phyloP scores from a whole-genome alignment of 2,329 filamentous ascomycete genomes.

The Fusarium protoensiforme region DNA sequence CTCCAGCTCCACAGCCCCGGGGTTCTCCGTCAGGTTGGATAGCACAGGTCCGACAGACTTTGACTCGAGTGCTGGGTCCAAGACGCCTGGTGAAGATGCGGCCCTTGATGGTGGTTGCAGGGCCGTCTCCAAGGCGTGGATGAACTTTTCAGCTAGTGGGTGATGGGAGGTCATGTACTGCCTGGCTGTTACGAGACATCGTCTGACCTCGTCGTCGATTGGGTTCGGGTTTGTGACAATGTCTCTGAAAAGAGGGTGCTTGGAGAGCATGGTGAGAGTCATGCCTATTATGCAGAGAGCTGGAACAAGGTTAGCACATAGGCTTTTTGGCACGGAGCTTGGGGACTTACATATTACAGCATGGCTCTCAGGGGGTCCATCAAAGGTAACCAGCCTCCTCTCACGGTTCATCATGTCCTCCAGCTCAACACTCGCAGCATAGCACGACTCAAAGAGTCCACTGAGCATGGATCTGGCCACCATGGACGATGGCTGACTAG shows the following conservation, averaged over 20 bases:
- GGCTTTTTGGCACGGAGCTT: background rate
- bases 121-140: slow-evolving; percentile 26
- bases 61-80: slow-evolving; percentile 37
- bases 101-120: slow-evolving; percentile 29
- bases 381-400: slow-evolving; percentile 30
- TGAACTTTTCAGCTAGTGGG: slow-evolving; percentile 27
- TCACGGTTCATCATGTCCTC: slow-evolving; percentile 37
- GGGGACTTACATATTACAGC: slow-evolving; percentile 34
- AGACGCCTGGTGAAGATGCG: slow-evolving; percentile 10
- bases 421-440: slow-evolving; percentile 37
- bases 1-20: slow-evolving; percentile 29
- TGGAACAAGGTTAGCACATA: slow-evolving; percentile 13
- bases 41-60: slow-evolving; percentile 11
- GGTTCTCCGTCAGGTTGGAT: slow-evolving; percentile 12
- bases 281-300: slow-evolving; percentile 39
- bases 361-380: slow-evolving; percentile 36
- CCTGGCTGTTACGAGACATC: slow-evolving; percentile 37
- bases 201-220: slow-evolving; percentile 30
- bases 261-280: slow-evolving; percentile 37
- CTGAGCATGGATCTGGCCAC: slow-evolving; percentile 33
- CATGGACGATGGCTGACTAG: slow-evolving; percentile 12
- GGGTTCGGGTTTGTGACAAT: slow-evolving; percentile 29
- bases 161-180: slow-evolving; percentile 26
- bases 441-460: slow-evolving; percentile 34
- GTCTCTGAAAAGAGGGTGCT: slow-evolving; percentile 35